phyloP scores from a whole-genome alignment of 2,329 filamentous ascomycete genomes.

The Didymella exigua region DNA sequence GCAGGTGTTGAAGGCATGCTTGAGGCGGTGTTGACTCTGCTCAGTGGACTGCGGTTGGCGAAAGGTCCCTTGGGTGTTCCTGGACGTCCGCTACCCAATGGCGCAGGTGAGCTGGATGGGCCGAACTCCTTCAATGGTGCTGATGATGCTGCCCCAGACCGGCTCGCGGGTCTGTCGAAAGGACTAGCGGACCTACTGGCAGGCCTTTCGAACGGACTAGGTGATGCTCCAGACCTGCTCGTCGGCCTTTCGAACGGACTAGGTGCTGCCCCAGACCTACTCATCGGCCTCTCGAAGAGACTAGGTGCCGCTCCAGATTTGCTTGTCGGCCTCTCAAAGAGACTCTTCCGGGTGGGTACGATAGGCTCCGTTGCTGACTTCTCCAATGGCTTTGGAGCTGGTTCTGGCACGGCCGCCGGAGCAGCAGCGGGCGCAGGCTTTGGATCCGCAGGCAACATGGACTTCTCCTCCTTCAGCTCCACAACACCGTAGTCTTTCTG shows the following conservation, averaged over 20 bases:
- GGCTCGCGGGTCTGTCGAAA: constrained; percentile 3
- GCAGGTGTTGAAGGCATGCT: constrained; percentile 24
- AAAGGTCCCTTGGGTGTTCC: constrained; percentile 37
- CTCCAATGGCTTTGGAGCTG: constrained; percentile 34
- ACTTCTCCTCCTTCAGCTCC: constrained; percentile 66
- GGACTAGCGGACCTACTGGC: constrained; percentile 8
- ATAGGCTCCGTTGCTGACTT: constrained; percentile 50
- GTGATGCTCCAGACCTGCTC: background rate
- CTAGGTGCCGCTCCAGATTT: constrained; percentile 1
- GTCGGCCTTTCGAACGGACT: background rate
- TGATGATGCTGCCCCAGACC: constrained; percentile 3
- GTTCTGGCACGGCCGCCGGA: constrained; percentile 1
- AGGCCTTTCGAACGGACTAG: constrained; percentile 3
- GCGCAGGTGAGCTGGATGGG: constrained; percentile 19
- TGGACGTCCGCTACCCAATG: constrained; percentile 35
- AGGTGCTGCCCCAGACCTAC: background rate
- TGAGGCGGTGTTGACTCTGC: constrained; percentile 36
- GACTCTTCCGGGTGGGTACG: constrained; percentile 58
- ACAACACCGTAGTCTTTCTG: constrained; percentile 79
- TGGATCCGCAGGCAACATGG: constrained; percentile 15
- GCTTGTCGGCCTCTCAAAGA: constrained; percentile 44
- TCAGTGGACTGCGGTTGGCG: constrained; percentile 28
- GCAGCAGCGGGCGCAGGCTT: background rate
- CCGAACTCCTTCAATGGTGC: constrained; percentile 2
- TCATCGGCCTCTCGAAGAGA: background rate